Conservation (phyloP, 2,329 filamentous ascomycete species). For the Lecanoromycetidae sp. region DNA sequence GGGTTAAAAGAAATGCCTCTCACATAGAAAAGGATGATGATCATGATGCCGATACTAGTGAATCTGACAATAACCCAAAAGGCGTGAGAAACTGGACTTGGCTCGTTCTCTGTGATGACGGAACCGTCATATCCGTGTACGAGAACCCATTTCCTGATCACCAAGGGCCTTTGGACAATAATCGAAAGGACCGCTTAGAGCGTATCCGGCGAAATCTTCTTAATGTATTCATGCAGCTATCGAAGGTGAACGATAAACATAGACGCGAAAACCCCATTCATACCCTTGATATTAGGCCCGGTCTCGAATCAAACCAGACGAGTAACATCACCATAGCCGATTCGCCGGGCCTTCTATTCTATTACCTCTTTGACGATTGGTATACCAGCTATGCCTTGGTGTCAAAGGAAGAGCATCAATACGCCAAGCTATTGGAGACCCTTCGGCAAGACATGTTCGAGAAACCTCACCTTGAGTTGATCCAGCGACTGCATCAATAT, state of each 20-base stretch:
- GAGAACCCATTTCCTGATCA: slow-evolving; percentile 44
- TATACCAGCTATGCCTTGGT: slow-evolving; percentile 50
- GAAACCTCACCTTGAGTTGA: slow-evolving; percentile 33
- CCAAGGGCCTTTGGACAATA: slow-evolving; percentile 27
- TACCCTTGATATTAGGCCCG: slow-evolving; percentile 34
- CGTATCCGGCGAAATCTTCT: slow-evolving; percentile 44
- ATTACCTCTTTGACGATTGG: slow-evolving; percentile 58
- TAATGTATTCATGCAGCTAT: slow-evolving; percentile 50
- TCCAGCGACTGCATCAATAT: slow-evolving; percentile 45
- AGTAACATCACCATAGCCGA: slow-evolving; percentile 35
- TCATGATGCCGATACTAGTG: slow-evolving; percentile 19
- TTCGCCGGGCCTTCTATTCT: slow-evolving; percentile 50
- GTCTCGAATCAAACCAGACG: slow-evolving; percentile 24
- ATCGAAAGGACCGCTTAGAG: slow-evolving; percentile 24
- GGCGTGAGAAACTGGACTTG: slow-evolving; percentile 55
- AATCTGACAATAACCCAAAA: slow-evolving; percentile 26
- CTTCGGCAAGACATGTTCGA: slow-evolving; percentile 45
- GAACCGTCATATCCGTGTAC: slow-evolving; percentile 58
- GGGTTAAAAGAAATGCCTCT: not conserved
- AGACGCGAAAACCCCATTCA: slow-evolving; percentile 40
- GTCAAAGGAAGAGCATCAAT: slow-evolving; percentile 43
- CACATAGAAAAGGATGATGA: slow-evolving; percentile 8
- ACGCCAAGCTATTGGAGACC: slow-evolving; percentile 36
- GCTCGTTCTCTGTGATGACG: slow-evolving; percentile 56
- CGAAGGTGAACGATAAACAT: slow-evolving; percentile 37